A percentile compares a stretch with the other conserved stretches of the same genome.
These are phyloP conservation scores for Tetracladium setigerum DNA, from an alignment of 495 filamentous ascomycete genomes.

Conservation along the genomic window DNA sequence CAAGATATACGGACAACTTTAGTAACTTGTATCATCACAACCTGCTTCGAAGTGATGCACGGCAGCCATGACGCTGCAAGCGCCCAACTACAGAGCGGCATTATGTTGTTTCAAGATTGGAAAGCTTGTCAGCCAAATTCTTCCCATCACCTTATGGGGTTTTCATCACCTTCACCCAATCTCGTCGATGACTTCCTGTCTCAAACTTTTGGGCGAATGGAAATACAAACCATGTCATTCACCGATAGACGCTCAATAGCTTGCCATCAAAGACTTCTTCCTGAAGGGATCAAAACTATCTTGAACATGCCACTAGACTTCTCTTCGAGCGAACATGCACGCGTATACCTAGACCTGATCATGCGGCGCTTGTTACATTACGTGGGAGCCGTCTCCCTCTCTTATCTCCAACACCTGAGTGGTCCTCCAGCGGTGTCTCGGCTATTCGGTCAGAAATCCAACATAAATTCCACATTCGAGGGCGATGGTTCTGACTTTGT, in stretches of 20 bases:
- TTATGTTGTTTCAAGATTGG: slow-evolving; percentile 18
- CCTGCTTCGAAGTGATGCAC: slow-evolving; percentile 14
- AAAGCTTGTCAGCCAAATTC: slow-evolving; percentile 1
- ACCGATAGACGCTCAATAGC: slow-evolving; percentile 1
- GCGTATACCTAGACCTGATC: slow-evolving; percentile 12
- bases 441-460: slow-evolving; percentile 7
- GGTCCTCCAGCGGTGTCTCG: slow-evolving; percentile 4
- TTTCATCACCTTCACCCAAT: slow-evolving; percentile 7
- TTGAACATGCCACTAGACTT: slow-evolving; percentile 7
- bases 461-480: background rate
- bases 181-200: slow-evolving; percentile 13
- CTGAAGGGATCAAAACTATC: slow-evolving; percentile 6
- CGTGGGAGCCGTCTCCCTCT: background rate
- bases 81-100: slow-evolving; percentile 9
- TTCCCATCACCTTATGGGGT: slow-evolving; percentile 4
- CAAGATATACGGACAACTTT: slow-evolving; percentile 11
- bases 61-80: slow-evolving; percentile 12
- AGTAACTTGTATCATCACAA: slow-evolving; percentile 10
- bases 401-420: background rate
- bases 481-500: background rate
- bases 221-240: slow-evolving; percentile 13
- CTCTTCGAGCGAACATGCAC: slow-evolving; percentile 2
- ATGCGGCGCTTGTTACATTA: slow-evolving; percentile 13
- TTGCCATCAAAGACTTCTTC: slow-evolving; percentile 2
- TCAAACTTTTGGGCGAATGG: slow-evolving; percentile 13